Base-by-base conservation (phyloP, 2,329 filamentous ascomycete genomes). In the Claviceps lovelessii region DNA sequence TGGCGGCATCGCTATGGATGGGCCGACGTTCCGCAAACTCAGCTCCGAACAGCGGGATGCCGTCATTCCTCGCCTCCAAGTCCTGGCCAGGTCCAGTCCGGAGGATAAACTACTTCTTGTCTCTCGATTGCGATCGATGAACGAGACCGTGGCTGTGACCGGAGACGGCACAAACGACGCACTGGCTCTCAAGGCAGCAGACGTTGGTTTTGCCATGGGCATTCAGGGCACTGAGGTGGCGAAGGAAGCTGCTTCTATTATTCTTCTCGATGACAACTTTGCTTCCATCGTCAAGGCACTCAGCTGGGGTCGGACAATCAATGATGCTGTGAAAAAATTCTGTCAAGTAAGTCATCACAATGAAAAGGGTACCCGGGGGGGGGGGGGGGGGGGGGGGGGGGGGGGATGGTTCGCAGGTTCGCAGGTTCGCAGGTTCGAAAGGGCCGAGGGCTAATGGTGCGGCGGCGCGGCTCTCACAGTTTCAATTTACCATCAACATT, bases 51-150 rank as follows among this genome's bases (percentile, higher is more conserved):
- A 75, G 17, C 62, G 69, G 65, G 66, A 78, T 52, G 70, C 72
- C 1, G 68, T 80, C 28, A 79, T 84, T 45, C 80, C 79, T 6
- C 77, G 81, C 49, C 73, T 87, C 1, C 83, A 84, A 60, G 82
- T 87, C 19, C 74, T 87, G 48, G 84, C 84, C 33, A 76, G 83
- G 51, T 85, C 83, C 0, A 85, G 81, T 47, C 84, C 84, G 0
- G 81, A 86, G 58, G 84, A 87, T 60, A 87, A 87, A 68, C 72
- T 80, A 15, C 77, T 79, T 42, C 73, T 87, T 39, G 83, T 86
- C 37, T 79, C 77, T 61, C 73, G 78, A 45, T 71, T 87, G 1
- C 82, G 83, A 61, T 76, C 80, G 51, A 76, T 85, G 57, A 83
- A 82, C 28, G 79, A 84, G 64, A 83, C 79, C 5, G 82, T 85